Evolutionary conservation across 257 asterid species (phyloP).

Genomic region (Lithospermum erythrorhizon): DNA sequence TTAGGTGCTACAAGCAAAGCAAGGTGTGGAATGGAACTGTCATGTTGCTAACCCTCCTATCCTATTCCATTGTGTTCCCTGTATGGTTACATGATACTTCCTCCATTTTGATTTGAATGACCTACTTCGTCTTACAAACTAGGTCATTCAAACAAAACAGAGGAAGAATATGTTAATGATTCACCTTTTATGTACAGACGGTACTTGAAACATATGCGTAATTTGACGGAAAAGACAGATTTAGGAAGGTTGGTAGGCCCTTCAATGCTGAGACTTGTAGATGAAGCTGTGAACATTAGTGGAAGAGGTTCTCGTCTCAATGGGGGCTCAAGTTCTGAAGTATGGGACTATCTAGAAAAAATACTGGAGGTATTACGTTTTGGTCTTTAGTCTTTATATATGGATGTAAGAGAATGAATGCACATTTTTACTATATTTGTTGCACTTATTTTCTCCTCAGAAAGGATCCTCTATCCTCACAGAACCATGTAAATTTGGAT

Average conservation of each 20-base stretch:
- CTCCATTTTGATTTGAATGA: neutral
- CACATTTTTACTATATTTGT: conserved; percentile 4
- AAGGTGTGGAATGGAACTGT: conserved; percentile 30
- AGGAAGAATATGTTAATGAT: conserved; percentile 4
- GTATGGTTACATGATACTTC: neutral
- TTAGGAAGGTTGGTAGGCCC: conserved; percentile 83
- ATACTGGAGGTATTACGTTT: conserved; percentile 41
- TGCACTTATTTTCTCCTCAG: conserved; percentile 28
- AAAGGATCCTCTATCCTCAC: conserved; percentile 56
- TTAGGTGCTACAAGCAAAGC: conserved; percentile 78
- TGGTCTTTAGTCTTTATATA: neutral
- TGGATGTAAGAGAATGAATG: conserved; percentile 1
- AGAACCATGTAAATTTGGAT: conserved; percentile 53
- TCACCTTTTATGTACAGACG: conserved; percentile 35
- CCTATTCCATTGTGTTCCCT: neutral
- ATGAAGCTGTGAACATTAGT: conserved; percentile 54
- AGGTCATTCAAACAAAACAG: neutral
- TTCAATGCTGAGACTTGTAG: conserved; percentile 72
- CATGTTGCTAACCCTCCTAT: conserved; percentile 3
- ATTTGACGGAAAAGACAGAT: conserved; percentile 83
- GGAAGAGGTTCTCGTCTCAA: conserved; percentile 36
- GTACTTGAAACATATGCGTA: conserved; percentile 68
- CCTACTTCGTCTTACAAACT: neutral
- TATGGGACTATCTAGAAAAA: conserved; percentile 63
- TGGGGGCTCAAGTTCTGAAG: conserved; percentile 65